Conservation (phyloP, 78 protist genomes). For the Dictyostelium purpureum region DNA sequence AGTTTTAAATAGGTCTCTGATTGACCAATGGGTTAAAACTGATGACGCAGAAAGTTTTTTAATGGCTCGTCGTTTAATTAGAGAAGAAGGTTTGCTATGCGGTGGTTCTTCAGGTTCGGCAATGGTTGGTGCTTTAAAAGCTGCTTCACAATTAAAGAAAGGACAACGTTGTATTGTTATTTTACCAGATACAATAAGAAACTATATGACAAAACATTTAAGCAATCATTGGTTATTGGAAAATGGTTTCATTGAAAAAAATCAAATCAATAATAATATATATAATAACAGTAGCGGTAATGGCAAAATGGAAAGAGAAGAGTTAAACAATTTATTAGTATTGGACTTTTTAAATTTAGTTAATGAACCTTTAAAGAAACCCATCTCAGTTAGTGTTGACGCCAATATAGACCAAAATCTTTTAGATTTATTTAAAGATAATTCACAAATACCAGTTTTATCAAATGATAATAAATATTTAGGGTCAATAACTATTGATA, state of each 20-base stretch:
- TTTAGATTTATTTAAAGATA: constrained; percentile 28
- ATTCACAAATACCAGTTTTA: too few species aligned
- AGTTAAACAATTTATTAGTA: too few species aligned
- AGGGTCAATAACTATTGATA: too few species aligned
- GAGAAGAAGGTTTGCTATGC: constrained; percentile 92
- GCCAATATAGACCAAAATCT: constrained; percentile 44
- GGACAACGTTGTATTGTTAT: constrained; percentile 90
- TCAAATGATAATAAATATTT: too few species aligned
- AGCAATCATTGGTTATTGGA: constrained; percentile 92
- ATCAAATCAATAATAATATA: constrained; percentile 24
- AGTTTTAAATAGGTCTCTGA: constrained; percentile 78
- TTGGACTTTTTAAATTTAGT: background rate
- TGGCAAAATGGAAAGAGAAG: constrained; percentile 51
- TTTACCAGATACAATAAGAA: constrained; percentile 93
- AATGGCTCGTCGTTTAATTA: constrained; percentile 90
- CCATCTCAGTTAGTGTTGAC: constrained; percentile 33
- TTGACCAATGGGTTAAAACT: constrained; percentile 92
- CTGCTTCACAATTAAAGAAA: constrained; percentile 78
- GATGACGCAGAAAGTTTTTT: constrained; percentile 87
- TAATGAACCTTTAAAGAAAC: constrained; percentile 33
- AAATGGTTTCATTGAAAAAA: constrained; percentile 84
- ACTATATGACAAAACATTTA: constrained; percentile 95
- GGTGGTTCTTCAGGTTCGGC: constrained; percentile 94
- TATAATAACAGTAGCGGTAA: constrained; percentile 70
- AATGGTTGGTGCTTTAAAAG: constrained; percentile 88